These are phyloP conservation scores for Lachnellula occidentalis DNA, from an alignment of 2,329 filamentous ascomycete species.

Conservation along the genomic window DNA sequence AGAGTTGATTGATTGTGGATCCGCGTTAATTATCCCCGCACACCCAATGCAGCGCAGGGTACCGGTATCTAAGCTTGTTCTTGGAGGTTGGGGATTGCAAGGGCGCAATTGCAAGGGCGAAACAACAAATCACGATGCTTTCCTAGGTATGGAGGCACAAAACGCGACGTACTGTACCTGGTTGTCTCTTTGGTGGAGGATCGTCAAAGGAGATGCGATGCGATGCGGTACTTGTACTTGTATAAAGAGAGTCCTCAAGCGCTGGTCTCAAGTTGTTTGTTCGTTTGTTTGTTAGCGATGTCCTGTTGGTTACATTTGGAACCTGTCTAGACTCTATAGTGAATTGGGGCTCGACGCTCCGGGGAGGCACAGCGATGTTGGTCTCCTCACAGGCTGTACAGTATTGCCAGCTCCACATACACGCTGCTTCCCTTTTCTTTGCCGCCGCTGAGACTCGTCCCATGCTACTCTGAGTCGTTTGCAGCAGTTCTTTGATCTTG, in stretches of 20 bases:
- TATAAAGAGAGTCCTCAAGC: background rate
- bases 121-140: constrained; percentile 5
- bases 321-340: too few relatives aligned
- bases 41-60: background rate
- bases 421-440: too few relatives aligned
- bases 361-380: too few relatives aligned
- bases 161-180: background rate
- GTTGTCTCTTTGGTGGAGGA: background rate
- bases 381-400: too few relatives aligned
- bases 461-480: background rate
- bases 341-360: too few relatives aligned
- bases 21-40: background rate
- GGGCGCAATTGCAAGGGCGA: constrained; percentile 3
- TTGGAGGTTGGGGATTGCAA: constrained; percentile 3
- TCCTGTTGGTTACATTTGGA: too few relatives aligned
- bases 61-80: background rate
- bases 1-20: background rate
- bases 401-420: too few relatives aligned
- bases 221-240: background rate
- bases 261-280: too few relatives aligned
- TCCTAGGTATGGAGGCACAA: too few relatives aligned
- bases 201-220: background rate
- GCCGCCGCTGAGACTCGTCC: too few relatives aligned
- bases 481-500: background rate
- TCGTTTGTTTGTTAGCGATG: too few relatives aligned